Evolutionary conservation across 2,329 filamentous ascomycete species (phyloP), one percentile per base, ranked within the genome.

Genomic region (Nigrograna mackinnonii): DNA sequence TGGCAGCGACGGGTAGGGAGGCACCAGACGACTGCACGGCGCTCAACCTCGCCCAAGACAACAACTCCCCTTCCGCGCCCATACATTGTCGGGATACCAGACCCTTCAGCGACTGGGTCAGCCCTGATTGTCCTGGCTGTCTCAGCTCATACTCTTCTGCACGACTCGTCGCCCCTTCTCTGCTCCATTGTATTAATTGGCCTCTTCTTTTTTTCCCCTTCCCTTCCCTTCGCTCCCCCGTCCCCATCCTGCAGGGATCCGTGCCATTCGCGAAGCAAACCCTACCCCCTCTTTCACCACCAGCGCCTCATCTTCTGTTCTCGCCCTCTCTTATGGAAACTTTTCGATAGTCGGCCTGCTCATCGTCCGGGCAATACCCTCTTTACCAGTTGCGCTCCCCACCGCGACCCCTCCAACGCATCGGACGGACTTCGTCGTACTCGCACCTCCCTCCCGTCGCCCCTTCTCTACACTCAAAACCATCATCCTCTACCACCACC

Each of bases 201-300:
- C 43, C 47, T 43, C 44, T 44, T 47, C 53, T 46, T 44, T 41
- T 17, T 33, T 17, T 33, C 19, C 11, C 19, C 22, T 16, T 36
- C 19, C 24, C 9, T n/a, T 28, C 24, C 24, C 9, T 28, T 28
- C 9, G 24, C 24, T 28, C n/a, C 24, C 19, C 34, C 41, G 24
- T 13, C 12, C 28, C 6, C 31, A 33, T 39, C 39, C 52, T 58
- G 40, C 41, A 37, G 38, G 33, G 33, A 42, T 37, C 53, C n/a
- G n/a, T 43, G 48, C 49, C 41, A 34, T 38, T 6, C 50, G 50
- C 55, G 58, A 57, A 63, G 54, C 49, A 52, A 52, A 41, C 49
- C 52, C 51, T 48, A 54, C 58, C 50, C 50, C 46, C 55, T 39
- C 33, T 41, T 46, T 36, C 39, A 32, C 39, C 40, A 18, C 24